Percentiles rank a stretch among this genome's conserved stretches.
phyloP scores from a whole-genome alignment of 108 stramenopile species.

The Pseudonitzschia delicatissima region DNA sequence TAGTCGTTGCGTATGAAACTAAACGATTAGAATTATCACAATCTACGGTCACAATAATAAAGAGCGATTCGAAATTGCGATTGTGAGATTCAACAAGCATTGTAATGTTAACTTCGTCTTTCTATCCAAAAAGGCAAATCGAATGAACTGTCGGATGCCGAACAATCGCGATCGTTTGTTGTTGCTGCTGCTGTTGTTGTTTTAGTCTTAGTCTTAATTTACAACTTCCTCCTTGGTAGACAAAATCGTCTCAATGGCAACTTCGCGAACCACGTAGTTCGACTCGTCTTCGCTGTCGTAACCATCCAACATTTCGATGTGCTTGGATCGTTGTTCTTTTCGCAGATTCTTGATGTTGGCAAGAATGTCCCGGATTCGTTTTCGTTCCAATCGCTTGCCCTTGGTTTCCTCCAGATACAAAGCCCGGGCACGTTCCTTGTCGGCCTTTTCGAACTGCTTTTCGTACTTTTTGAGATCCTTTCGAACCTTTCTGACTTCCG shows the following conservation, averaged over 20 bases:
- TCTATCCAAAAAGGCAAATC: no score
- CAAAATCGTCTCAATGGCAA: conserved; percentile 74
- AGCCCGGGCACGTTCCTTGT: conserved; percentile 82
- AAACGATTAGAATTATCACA: no score
- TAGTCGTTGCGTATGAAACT: no score
- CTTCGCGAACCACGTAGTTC: conserved; percentile 60
- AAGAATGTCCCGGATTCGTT: conserved; percentile 61
- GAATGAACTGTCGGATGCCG: no score
- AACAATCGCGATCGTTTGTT: no score
- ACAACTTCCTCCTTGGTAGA: conserved; percentile 85
- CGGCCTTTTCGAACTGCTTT: conserved; percentile 93
- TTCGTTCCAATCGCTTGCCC: conserved; percentile 75
- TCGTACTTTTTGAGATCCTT: conserved; percentile 97
- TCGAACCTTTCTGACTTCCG: conserved; percentile 74
- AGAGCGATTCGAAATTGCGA: no score
- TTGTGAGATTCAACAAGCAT: no score
- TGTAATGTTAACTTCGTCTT: no score
- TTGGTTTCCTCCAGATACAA: conserved; percentile 81
- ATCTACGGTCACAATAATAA: no score
- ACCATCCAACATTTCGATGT: conserved; percentile 67
- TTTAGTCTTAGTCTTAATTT: no score
- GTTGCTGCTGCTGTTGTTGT: no score
- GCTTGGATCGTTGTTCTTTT: conserved; percentile 55
- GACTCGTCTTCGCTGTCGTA: conserved; percentile 85
- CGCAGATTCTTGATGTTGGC: conserved; percentile 57